A percentile compares a stretch with the other conserved stretches of the same genome.
These are phyloP conservation scores for Arthonia radiata DNA, from an alignment of 495 filamentous ascomycete genomes.

Conservation along the genomic window DNA sequence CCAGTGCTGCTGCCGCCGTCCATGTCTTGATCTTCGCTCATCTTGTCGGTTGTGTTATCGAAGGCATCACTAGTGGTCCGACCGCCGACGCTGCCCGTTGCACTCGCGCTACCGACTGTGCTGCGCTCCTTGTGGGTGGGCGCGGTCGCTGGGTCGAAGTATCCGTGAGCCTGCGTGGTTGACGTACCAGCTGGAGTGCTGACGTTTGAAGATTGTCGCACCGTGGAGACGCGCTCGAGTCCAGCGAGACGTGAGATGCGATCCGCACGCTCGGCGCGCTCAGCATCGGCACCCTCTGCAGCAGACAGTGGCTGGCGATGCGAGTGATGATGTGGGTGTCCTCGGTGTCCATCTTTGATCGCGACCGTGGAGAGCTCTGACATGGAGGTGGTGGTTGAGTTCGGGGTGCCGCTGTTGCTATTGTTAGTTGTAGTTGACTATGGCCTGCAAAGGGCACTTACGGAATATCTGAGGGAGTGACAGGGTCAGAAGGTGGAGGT, in stretches of 20 bases:
- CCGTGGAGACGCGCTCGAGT: constrained; percentile 50
- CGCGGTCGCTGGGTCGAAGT: constrained; percentile 41
- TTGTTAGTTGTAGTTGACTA: constrained; percentile 1
- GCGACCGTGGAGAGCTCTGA: constrained; percentile 73
- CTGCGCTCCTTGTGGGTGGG: constrained; percentile 38
- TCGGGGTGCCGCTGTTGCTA: constrained; percentile 56
- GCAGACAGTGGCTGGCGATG: constrained; percentile 20
- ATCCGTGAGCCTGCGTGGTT: constrained; percentile 19
- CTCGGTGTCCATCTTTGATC: constrained; percentile 81
- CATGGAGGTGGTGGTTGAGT: constrained; percentile 63
- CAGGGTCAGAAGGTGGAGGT: constrained; percentile 56
- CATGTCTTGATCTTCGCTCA: constrained; percentile 42
- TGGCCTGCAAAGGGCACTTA: constrained; percentile 23
- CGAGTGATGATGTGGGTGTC: constrained; percentile 27
- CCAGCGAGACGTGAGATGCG: constrained; percentile 79
- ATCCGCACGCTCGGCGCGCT: constrained; percentile 78
- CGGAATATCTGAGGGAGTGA: constrained; percentile 80
- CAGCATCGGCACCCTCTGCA: constrained; percentile 35
- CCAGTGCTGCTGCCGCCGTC: constrained; percentile 36
- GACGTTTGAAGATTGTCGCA: constrained; percentile 18
- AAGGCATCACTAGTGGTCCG: constrained; percentile 44
- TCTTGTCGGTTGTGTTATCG: constrained; percentile 38
- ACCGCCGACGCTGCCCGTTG: constrained; percentile 46
- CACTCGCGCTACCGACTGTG: constrained; percentile 68
- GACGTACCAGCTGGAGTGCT: constrained; percentile 9